Percentiles rank a stretch among this genome's conserved stretches.
These are phyloP conservation scores for Paxillus ammoniavirescens DNA, from an alignment of 768 basidiomycete species.

Conservation along the genomic window DNA sequence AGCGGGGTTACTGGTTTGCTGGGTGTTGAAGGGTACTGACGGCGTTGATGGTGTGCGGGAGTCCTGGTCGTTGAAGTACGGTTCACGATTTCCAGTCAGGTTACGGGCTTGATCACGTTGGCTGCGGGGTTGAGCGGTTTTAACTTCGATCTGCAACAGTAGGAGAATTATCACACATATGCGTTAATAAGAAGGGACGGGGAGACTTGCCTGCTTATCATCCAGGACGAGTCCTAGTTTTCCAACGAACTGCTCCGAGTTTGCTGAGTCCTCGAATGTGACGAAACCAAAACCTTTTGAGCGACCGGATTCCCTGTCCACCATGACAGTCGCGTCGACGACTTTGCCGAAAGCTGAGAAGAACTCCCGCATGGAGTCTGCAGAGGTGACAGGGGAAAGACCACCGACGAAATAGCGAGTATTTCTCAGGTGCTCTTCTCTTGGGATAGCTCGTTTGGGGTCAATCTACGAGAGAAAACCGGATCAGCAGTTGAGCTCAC, in stretches of 20 bases:
- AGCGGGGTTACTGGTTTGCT: slow-evolving; percentile 37
- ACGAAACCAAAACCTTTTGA: slow-evolving; percentile 87
- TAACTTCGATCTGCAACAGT: slow-evolving; percentile 71
- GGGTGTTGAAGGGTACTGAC: slow-evolving; percentile 31
- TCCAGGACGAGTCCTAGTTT: slow-evolving; percentile 68
- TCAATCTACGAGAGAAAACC: slow-evolving; percentile 57
- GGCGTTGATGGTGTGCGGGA: slow-evolving; percentile 34
- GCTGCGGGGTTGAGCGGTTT: slow-evolving; percentile 72
- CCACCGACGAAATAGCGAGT: slow-evolving; percentile 85
- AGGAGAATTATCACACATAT: not conserved
- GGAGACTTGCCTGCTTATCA: slow-evolving; percentile 63
- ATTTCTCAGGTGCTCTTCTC: slow-evolving; percentile 73
- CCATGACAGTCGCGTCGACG: slow-evolving; percentile 83
- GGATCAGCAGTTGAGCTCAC: not conserved
- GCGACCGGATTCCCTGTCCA: slow-evolving; percentile 70
- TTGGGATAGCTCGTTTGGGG: slow-evolving; percentile 83
- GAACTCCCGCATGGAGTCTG: slow-evolving; percentile 68
- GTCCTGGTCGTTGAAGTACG: slow-evolving; percentile 35
- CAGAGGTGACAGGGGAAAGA: slow-evolving; percentile 62
- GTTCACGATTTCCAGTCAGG: slow-evolving; percentile 21
- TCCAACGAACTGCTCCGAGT: slow-evolving; percentile 64
- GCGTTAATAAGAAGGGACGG: not conserved
- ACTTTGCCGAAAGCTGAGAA: slow-evolving; percentile 76
- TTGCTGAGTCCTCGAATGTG: slow-evolving; percentile 67
- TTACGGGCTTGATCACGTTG: slow-evolving; percentile 55